Evolutionary conservation across 305 asterid species (phyloP).

Genomic region (Rubia tinctorum): DNA sequence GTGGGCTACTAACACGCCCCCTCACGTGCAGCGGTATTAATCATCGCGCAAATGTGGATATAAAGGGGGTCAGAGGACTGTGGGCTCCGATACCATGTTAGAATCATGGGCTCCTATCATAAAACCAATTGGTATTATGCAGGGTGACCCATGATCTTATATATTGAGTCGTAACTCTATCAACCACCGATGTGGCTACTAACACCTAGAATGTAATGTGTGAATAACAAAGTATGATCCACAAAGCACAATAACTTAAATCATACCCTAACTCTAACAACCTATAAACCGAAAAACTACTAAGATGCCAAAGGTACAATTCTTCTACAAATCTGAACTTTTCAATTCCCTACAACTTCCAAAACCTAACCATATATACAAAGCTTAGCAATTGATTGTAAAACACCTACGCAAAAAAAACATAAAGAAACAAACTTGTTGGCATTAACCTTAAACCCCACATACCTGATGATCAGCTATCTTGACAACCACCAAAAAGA

Average conservation of each 20-base stretch:
- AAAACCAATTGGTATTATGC: too few species aligned
- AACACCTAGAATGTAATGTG: too few species aligned
- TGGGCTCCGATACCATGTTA: too few species aligned
- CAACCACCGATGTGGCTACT: too few species aligned
- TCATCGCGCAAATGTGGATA: too few species aligned
- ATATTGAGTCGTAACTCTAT: too few species aligned
- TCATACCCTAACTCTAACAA: not conserved
- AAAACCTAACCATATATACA: not conserved
- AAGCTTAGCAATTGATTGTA: not conserved
- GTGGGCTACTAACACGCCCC: too few species aligned
- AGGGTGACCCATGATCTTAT: too few species aligned
- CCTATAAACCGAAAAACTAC: not conserved
- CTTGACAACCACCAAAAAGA: constrained; percentile 94
- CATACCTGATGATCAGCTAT: constrained; percentile 84
- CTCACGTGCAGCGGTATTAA: too few species aligned
- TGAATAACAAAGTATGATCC: not conserved
- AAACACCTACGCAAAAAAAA: not conserved
- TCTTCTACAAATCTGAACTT: not conserved
- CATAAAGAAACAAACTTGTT: not conserved
- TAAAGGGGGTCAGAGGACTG: too few species aligned
- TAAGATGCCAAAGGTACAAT: not conserved
- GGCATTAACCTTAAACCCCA: not conserved
- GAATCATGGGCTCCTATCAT: too few species aligned
- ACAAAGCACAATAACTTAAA: not conserved
- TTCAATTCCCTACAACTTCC: not conserved